These are phyloP conservation scores for Magnolia sinica DNA, from an alignment of 164 flowering plant species.

Conservation along the genomic window DNA sequence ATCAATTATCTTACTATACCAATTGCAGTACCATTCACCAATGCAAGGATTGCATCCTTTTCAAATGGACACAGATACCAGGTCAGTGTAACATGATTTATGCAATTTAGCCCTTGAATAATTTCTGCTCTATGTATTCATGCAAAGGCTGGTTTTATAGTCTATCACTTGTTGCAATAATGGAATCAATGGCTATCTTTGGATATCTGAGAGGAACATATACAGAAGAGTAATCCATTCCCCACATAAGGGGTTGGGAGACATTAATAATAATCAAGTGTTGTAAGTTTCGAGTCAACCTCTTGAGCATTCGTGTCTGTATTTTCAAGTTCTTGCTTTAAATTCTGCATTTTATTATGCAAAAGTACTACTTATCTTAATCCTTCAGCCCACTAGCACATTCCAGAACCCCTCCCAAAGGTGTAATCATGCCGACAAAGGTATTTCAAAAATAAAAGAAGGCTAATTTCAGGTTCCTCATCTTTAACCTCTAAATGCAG, in stretches of 20 bases:
- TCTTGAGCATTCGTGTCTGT: neutral
- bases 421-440: constrained; percentile 67
- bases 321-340: neutral
- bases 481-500: too few species aligned
- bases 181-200: constrained; percentile 91
- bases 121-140: neutral
- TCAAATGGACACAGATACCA: constrained; percentile 49
- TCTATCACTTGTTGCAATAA: constrained; percentile 43
- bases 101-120: constrained; percentile 2
- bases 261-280: constrained; percentile 47
- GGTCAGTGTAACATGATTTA: constrained; percentile 41
- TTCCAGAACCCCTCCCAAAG: constrained; percentile 67
- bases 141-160: neutral
- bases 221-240: constrained; percentile 38
- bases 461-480: too few species aligned
- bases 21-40: constrained; percentile 23
- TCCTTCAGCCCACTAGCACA: constrained; percentile 26
- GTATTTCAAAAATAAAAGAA: constrained; percentile 25
- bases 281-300: constrained; percentile 47
- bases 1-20: constrained; percentile 42
- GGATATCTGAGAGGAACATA: constrained; percentile 68
- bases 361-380: too few species aligned
- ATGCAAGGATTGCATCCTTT: constrained; percentile 25
- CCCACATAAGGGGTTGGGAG: constrained; percentile 56
- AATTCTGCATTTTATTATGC: neutral